These are phyloP conservation scores for Marsdenia floribunda DNA, from an alignment of 257 asterid species.

Conservation along the genomic window DNA sequence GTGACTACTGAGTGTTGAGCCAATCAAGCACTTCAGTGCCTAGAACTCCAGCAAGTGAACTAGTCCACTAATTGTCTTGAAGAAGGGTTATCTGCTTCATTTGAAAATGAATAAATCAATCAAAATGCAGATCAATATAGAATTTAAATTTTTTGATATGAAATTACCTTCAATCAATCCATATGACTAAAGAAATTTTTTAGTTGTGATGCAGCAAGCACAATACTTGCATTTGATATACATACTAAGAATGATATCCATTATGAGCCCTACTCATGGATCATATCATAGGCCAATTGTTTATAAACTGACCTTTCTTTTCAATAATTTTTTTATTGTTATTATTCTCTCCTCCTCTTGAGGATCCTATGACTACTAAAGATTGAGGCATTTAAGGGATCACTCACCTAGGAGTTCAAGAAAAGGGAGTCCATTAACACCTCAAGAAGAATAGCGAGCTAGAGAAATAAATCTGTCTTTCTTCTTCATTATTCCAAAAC, in stretches of 20 bases:
- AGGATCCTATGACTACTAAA: too few species aligned
- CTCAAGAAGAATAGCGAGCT: too few species aligned
- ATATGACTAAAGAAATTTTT: not conserved
- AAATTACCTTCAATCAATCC: not conserved
- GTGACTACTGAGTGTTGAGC: not conserved
- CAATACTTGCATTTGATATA: not conserved
- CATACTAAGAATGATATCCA: not conserved
- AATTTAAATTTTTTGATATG: not conserved
- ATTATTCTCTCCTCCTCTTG: too few species aligned
- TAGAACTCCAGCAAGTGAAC: not conserved
- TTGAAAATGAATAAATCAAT: constrained; percentile 1
- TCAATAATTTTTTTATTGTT: too few species aligned
- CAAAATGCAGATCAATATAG: not conserved
- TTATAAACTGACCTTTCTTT: too few species aligned
- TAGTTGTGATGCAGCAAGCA: not conserved
- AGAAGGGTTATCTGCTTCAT: not conserved
- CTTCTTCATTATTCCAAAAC: too few species aligned
- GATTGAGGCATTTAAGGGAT: too few species aligned
- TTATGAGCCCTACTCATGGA: too few species aligned
- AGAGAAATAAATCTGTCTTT: too few species aligned
- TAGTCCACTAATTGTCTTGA: not conserved
- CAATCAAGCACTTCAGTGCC: not conserved
- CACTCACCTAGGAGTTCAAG: too few species aligned
- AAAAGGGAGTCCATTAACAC: too few species aligned
- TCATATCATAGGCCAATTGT: too few species aligned